Base-by-base conservation (phyloP, 192 early-diverging fungal genomes). In the Entomortierella parvispora region DNA sequence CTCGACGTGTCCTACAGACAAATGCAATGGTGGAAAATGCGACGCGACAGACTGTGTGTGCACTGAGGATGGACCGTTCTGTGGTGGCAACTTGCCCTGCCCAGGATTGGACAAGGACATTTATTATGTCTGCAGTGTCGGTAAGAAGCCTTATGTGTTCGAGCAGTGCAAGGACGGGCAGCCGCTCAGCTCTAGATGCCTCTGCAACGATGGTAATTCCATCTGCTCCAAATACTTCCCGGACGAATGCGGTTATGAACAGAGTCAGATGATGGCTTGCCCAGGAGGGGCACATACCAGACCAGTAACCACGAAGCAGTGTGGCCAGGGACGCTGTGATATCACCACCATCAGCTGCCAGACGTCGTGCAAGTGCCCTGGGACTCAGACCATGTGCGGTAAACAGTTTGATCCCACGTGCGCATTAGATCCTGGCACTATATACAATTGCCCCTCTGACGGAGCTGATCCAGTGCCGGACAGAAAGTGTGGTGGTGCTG, bases 221-320 rank as follows among this genome's bases (percentile, higher is more conserved):
- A 68, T 68, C 8, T 68, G 66, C 25, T 68, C 66, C 3, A 51
- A 46, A 9, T 68, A 58, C 48, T 68, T 68, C 66, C 66, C 45
- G 2, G 42, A 44, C 34, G 57, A 68, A 7, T 68, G 66, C 20
- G 56, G 66, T 31, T 68, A 68, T 32, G 46, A 58, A 7, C 66
- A 68, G 49, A 49, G 29, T 17, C 55, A 58, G 48, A 34, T 59
- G 47, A 29, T 58, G 57, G 18, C 2, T 5, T 68, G 66, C 25
- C 46, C 66, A 22, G 28, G 42, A 3, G 66, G 57, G 10, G 7
- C 20, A 1, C 56, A 40, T 3, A 26, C 56, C 23, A 59, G 43
- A 20, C 66, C 57, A 18, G 47, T 59, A 5, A 59, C 33, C 10
- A 2, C 6, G 2, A 2, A 40, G 47, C 66, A 68, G 22, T 68